These are phyloP conservation scores for Nemania abortiva DNA, from an alignment of 2,329 filamentous ascomycete genomes.

Conservation along the genomic window DNA sequence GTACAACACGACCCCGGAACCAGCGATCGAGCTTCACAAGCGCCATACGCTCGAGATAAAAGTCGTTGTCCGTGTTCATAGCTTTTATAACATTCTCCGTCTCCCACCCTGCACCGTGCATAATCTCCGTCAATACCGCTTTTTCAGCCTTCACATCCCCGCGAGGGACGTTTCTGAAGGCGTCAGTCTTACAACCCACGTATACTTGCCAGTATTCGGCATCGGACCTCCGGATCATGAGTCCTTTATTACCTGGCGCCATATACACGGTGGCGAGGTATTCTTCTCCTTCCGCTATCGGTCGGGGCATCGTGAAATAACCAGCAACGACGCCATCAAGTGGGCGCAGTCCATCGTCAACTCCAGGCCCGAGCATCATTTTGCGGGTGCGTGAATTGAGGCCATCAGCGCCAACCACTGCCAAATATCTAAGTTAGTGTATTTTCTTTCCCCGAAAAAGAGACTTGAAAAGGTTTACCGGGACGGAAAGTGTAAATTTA, in stretches of 20 bases:
- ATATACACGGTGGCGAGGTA: slow-evolving; percentile 56
- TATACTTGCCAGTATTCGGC: slow-evolving; percentile 55
- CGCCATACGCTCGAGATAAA: slow-evolving; percentile 60
- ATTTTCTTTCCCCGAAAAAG: background rate
- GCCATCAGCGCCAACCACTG: slow-evolving; percentile 67
- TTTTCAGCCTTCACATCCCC: slow-evolving; percentile 56
- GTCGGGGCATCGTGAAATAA: slow-evolving; percentile 54
- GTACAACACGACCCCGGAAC: slow-evolving; percentile 58
- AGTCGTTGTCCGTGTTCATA: slow-evolving; percentile 57
- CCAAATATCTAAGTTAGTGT: slow-evolving; percentile 7
- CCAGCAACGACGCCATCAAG: slow-evolving; percentile 47
- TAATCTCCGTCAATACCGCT: slow-evolving; percentile 53
- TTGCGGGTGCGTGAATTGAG: slow-evolving; percentile 62
- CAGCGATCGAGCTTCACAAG: slow-evolving; percentile 57
- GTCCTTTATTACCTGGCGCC: slow-evolving; percentile 51
- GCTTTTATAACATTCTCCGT: slow-evolving; percentile 56
- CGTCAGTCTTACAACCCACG: slow-evolving; percentile 49
- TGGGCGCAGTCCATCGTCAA: slow-evolving; percentile 44
- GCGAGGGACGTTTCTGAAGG: slow-evolving; percentile 35
- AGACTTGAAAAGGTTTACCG: background rate
- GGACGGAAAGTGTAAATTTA: background rate
- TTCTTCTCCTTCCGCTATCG: slow-evolving; percentile 50
- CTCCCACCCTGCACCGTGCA: slow-evolving; percentile 61
- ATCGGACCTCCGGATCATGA: slow-evolving; percentile 58
- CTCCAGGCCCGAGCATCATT: slow-evolving; percentile 53